Conservation (phyloP, 495 filamentous ascomycete genomes). For the Trichocladium uniseriatum region DNA sequence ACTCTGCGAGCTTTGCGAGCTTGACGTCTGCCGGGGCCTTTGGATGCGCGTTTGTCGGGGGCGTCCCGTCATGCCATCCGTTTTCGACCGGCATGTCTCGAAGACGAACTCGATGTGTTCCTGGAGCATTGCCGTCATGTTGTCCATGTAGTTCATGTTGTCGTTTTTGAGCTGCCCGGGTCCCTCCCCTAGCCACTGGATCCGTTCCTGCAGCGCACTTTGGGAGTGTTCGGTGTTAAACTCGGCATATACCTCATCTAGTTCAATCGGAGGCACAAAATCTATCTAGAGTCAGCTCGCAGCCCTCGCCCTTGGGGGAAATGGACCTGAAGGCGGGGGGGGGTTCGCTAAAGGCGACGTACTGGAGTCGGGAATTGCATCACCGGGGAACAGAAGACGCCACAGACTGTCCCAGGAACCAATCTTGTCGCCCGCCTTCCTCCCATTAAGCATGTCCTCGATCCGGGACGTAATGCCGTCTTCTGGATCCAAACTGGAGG, state of each 20-base stretch:
- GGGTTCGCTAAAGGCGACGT: not conserved
- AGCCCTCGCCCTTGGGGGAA: too few relatives aligned
- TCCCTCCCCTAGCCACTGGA: too few relatives aligned
- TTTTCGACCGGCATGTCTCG: not conserved
- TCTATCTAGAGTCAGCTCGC: slow-evolving; percentile 6
- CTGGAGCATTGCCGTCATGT: not conserved
- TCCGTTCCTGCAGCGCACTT: not conserved
- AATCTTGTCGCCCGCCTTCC: slow-evolving; percentile 22
- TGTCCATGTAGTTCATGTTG: too few relatives aligned
- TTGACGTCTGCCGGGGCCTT: not conserved
- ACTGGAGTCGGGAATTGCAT: slow-evolving; percentile 14
- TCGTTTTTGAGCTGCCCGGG: too few relatives aligned
- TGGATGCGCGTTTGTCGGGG: not conserved
- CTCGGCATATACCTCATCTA: slow-evolving; percentile 22
- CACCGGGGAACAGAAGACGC: slow-evolving; percentile 17
- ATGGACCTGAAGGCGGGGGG: too few relatives aligned
- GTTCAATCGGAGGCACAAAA: slow-evolving; percentile 24
- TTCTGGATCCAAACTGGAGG: slow-evolving; percentile 19
- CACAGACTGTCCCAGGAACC: slow-evolving; percentile 22
- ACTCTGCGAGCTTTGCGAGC: not conserved
- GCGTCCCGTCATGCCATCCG: not conserved
- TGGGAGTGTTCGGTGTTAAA: not conserved
- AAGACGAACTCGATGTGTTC: slow-evolving; percentile 8
- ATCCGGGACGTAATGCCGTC: slow-evolving; percentile 20
- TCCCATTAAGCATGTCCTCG: slow-evolving; percentile 20